Base-by-base conservation (phyloP, 2,329 filamentous ascomycete genomes). In the Colletotrichum lini region DNA sequence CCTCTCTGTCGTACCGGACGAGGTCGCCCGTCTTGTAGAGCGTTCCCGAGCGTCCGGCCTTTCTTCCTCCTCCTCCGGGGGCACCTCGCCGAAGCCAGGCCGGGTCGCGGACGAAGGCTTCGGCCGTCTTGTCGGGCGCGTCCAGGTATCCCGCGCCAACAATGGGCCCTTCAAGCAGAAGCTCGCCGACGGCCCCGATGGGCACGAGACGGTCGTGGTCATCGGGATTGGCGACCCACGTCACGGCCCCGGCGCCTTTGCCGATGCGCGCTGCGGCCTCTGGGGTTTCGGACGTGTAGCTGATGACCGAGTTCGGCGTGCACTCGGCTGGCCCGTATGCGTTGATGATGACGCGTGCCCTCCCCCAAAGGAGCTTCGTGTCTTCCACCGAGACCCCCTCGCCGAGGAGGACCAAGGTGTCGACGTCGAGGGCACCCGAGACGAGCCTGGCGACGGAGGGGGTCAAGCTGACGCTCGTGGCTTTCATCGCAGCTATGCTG, bases 21-120 rank as follows among this genome's bases (percentile, higher is more conserved):
- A 85, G 76, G 70, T 85, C 83, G n/a, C 83, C 84, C 2, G 83
- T 84, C 58, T 79, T 80, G 73, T 84, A 85, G 16, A 30, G 18
- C 73, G 75, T 10, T 73, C 73, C 15, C 61, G 50, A 7, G 77
- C 75, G 13, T 79, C 70, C 52, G 52, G 57, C 47, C 12, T 72
- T 62, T 70, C 26, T 4, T 26, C 26, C 26, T 26, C 26, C 26
- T 26, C 26, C 26, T 26, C 80, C 83, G 12, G 12, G 15, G 2
- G 12, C n/a, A 12, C 52, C n/a, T 18, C 35, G 23, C 12, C 12
- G 52, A 54, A 45, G 44, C 44, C 44, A 45, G 15, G 18, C 0
- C 8, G 44, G 44, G 8, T 45, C 44, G 16, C 16, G 21, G 71
- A 64, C 54, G 10, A 80, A 26, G 72, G 76, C 60, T 6, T 23